phyloP scores from a whole-genome alignment of 108 stramenopile genomes.

The Cyclotella cryptica region DNA sequence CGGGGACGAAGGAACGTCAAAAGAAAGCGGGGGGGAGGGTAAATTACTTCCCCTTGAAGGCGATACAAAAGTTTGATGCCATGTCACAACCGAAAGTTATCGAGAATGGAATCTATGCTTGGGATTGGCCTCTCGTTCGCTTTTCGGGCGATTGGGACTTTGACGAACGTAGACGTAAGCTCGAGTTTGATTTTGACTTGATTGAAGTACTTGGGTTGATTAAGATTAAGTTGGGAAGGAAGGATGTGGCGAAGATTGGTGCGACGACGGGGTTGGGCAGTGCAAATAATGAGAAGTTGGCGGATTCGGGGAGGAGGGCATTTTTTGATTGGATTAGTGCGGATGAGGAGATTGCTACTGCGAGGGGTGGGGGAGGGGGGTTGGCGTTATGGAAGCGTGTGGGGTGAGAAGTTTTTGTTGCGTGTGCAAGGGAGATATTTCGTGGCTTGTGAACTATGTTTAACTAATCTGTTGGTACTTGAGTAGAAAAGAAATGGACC shows the following conservation, averaged over 20 bases:
- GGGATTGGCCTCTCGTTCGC: constrained; percentile 77
- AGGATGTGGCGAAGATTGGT: constrained; percentile 64
- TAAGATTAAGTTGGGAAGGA: constrained; percentile 56
- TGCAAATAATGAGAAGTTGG: constrained; percentile 81
- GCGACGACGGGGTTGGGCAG: constrained; percentile 80
- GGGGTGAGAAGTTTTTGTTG: constrained; percentile 1
- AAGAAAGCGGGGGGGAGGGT: constrained; percentile 70
- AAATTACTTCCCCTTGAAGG: constrained; percentile 94
- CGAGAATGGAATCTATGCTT: constrained; percentile 87
- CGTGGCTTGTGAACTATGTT: too few relatives aligned
- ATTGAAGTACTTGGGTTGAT: constrained; percentile 63
- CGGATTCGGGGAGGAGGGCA: constrained; percentile 64
- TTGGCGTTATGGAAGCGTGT: constrained; percentile 91
- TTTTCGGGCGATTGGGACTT: constrained; percentile 87
- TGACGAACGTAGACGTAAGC: constrained; percentile 64
- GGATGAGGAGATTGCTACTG: constrained; percentile 89
- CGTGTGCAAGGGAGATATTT: not conserved
- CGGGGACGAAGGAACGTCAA: constrained; percentile 87
- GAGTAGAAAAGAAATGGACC: too few relatives aligned
- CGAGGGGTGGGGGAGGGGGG: constrained; percentile 93
- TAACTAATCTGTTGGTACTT: too few relatives aligned
- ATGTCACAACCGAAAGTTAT: constrained; percentile 62
- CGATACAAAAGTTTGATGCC: constrained; percentile 86
- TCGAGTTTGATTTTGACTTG: constrained; percentile 89
- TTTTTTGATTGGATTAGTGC: constrained; percentile 95